phyloP scores from a whole-genome alignment of 371 early-diverging fungal species.

The Mucor sp. region DNA sequence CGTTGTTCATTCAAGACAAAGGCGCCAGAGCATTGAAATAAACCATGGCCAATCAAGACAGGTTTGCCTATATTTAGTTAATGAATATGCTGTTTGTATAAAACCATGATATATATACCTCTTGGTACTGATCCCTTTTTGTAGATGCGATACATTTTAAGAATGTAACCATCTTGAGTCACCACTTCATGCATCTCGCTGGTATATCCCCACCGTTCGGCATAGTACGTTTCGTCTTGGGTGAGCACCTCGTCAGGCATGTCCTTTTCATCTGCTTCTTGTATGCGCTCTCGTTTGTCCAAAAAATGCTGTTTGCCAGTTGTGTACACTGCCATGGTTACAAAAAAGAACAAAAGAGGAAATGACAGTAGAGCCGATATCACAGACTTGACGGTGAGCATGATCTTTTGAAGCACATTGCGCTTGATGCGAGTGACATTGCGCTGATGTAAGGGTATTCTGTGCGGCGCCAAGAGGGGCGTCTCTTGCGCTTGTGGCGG shows the following conservation, averaged over 20 bases:
- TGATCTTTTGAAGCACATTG: neutral
- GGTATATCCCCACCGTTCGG: slow-evolving; percentile 40
- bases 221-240: slow-evolving; percentile 38
- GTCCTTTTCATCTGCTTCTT: slow-evolving; percentile 3
- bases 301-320: slow-evolving; percentile 8
- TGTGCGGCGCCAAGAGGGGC: neutral
- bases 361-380: slow-evolving; percentile 13
- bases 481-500: neutral
- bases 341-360: slow-evolving; percentile 12
- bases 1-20: slow-evolving; percentile 52
- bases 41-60: slow-evolving; percentile 59
- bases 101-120: slow-evolving; percentile 6
- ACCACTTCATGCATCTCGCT: slow-evolving; percentile 35
- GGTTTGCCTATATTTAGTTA: slow-evolving; percentile 29
- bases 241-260: slow-evolving; percentile 29
- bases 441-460: neutral
- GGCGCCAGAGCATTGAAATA: slow-evolving; percentile 64
- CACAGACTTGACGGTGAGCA: neutral
- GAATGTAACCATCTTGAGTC: slow-evolving; percentile 51
- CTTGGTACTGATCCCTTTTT: slow-evolving; percentile 17
- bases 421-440: slow-evolving; percentile 7
- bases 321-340: slow-evolving; percentile 9
- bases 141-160: slow-evolving; percentile 40
- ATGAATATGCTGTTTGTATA: neutral
- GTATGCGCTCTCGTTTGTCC: slow-evolving; percentile 10